Percentiles rank a stretch among this genome's conserved stretches.
These are phyloP conservation scores for Jatropha podagrica DNA, from an alignment of 441 rosid species.

Conservation along the genomic window DNA sequence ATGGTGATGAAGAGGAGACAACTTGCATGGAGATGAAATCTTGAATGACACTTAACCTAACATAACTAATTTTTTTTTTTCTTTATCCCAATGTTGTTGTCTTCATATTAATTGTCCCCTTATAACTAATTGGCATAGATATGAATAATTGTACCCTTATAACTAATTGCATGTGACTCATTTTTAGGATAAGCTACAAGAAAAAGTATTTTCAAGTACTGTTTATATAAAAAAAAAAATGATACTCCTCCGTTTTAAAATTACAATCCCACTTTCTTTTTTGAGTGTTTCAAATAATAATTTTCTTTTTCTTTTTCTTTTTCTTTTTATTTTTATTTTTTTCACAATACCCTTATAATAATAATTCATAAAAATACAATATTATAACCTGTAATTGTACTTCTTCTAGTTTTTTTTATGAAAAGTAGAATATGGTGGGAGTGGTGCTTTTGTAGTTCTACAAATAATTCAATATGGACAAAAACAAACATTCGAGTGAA, in stretches of 20 bases:
- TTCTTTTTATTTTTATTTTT: no score
- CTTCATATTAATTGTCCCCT: conserved; percentile 18
- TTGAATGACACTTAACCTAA: conserved; percentile 44
- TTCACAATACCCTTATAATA: no score
- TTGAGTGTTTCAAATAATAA: no score
- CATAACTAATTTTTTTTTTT: conserved; percentile 12
- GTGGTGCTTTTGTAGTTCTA: no score
- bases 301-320: no score
- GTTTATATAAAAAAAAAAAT: no score
- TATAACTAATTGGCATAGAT: conserved; percentile 24
- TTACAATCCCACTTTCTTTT: no score
- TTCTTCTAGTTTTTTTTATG: no score
- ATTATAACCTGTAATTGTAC: no score
- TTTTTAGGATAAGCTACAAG: background rate
- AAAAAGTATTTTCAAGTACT: background rate
- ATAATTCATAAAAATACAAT: no score
- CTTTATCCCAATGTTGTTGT: conserved; percentile 50
- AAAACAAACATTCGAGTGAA: background rate
- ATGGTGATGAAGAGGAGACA: conserved; percentile 25
- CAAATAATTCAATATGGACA: background rate
- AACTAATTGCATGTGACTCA: background rate
- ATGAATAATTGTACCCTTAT: conserved; percentile 22
- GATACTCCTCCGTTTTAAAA: no score
- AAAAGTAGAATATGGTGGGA: no score
- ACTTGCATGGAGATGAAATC: conserved; percentile 32